Evolutionary conservation across 2,329 filamentous ascomycete genomes (phyloP), one percentile per base, ranked within the genome.

Genomic region (Zymoseptoria passerinii): DNA sequence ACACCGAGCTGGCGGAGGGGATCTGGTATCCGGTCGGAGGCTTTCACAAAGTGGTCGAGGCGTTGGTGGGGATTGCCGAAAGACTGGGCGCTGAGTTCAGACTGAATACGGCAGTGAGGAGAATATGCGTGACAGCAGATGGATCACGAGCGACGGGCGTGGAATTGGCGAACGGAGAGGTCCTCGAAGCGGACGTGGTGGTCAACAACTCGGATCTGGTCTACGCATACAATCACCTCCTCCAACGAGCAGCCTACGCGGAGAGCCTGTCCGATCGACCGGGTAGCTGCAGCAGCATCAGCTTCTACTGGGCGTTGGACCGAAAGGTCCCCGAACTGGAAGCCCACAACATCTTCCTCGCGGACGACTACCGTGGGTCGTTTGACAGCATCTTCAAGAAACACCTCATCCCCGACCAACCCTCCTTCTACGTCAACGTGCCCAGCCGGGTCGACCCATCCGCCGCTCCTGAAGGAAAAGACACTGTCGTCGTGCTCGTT

Each of bases 371-470:
- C 70, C 78, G 78, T 54, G 84, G 87, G 65, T 85, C 81, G n/a
- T 90, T 90, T 67, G 87, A 90, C 71, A 80, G 81, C 59, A 90
- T 90, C 59, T 90, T 91, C 78, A 83, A 87, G 63, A 75, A 82
- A 28, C 84, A 89, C 60, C 74, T 79, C 2, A 82, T 90, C 8
- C 88, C 88, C 1, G 71, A 79, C 1, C 79, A 89, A 59, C 87
- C 87, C 0, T 86, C 82, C 57, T 91, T 90, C 76, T 90, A 90
- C 72, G 81, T 90, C 72, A 89, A 90, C 68, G 86, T 90, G 0
- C 88, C 88, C 0, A 86, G 81, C 52, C 80, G 87, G 10, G 79
- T 89, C 7, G 88, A 90, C 63, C 75, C 83, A 0, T 80, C 80
- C 0, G 88, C 88, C 0, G 86, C 88, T 0, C 88, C 88, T 0